These are phyloP conservation scores for Cladophialophora immunda DNA, from an alignment of 2,329 filamentous ascomycete species.

Conservation along the genomic window DNA sequence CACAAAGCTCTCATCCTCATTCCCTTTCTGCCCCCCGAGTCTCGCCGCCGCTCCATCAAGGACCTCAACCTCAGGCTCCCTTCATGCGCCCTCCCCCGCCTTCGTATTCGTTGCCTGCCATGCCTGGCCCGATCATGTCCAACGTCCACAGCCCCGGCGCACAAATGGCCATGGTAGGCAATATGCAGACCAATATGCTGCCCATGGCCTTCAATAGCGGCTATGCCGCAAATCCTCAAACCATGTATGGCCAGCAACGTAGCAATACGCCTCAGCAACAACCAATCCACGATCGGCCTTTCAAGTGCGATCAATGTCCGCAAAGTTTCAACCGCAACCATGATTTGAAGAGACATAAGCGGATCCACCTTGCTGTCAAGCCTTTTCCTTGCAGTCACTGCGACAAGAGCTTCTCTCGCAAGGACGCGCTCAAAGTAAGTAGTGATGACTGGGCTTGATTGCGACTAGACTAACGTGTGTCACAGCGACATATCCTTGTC, in stretches of 20 bases:
- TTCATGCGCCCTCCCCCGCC: slow-evolving; percentile 55
- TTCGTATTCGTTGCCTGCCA: slow-evolving; percentile 67
- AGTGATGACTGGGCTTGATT: slow-evolving; percentile 2
- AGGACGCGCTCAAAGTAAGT: slow-evolving; percentile 94
- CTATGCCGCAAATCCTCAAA: slow-evolving; percentile 64
- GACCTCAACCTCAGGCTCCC: slow-evolving; percentile 40
- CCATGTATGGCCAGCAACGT: slow-evolving; percentile 67
- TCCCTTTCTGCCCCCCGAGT: slow-evolving; percentile 55
- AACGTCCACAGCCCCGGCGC: slow-evolving; percentile 78
- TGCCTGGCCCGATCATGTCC: slow-evolving; percentile 75
- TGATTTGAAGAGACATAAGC: slow-evolving; percentile 93
- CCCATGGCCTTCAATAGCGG: slow-evolving; percentile 65
- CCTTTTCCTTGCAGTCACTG: slow-evolving; percentile 91
- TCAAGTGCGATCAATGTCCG: slow-evolving; percentile 91
- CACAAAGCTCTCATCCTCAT: slow-evolving; percentile 54
- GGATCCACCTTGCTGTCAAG: slow-evolving; percentile 94
- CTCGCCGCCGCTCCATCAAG: slow-evolving; percentile 63
- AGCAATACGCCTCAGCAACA: slow-evolving; percentile 62
- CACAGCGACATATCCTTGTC: slow-evolving; percentile 71
- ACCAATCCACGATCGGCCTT: slow-evolving; percentile 79
- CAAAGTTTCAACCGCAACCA: slow-evolving; percentile 97
- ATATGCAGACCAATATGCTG: slow-evolving; percentile 65
- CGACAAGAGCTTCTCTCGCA: slow-evolving; percentile 95
- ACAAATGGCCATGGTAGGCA: slow-evolving; percentile 75
- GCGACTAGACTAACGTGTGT: slow-evolving; percentile 41